phyloP scores from a whole-genome alignment of 2,329 filamentous ascomycete species.

The Colletotrichum tabaci region DNA sequence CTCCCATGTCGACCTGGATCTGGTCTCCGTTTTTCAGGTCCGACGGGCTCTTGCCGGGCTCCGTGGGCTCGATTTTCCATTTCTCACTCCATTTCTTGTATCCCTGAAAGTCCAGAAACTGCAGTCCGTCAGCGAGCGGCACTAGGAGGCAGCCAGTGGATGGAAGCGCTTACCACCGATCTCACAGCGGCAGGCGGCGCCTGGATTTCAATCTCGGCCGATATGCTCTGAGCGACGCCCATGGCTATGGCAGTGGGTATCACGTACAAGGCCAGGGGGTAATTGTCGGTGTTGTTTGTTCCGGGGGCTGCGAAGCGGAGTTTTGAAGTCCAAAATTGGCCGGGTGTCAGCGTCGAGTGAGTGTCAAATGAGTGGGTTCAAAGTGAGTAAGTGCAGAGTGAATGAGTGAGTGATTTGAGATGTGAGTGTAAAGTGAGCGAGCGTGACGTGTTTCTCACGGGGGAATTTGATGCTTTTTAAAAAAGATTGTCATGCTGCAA shows the following conservation, averaged over 20 bases:
- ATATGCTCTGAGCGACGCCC: neutral
- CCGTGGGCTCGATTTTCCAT: neutral
- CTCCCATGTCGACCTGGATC: slow-evolving; percentile 13
- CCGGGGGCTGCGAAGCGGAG: too few relatives aligned
- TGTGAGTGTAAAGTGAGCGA: too few relatives aligned
- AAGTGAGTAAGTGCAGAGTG: neutral
- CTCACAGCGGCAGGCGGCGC: slow-evolving; percentile 16
- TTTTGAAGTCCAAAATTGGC: neutral
- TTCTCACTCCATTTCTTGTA: slow-evolving; percentile 18
- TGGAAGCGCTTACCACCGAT: slow-evolving; percentile 5
- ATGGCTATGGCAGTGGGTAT: neutral
- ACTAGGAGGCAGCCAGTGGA: too few relatives aligned
- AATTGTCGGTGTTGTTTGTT: neutral
- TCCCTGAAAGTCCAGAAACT: slow-evolving; percentile 19
- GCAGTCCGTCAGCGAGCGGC: neutral
- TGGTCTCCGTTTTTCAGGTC: slow-evolving; percentile 17
- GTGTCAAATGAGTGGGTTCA: too few relatives aligned
- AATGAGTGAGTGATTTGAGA: neutral
- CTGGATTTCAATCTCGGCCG: slow-evolving; percentile 13
- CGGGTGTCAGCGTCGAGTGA: too few relatives aligned
- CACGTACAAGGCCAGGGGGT: neutral
- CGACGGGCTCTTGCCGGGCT: slow-evolving; percentile 5
- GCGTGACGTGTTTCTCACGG: neutral
- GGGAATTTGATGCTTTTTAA: neutral
- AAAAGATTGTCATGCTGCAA: neutral